Conservation (phyloP, 805 yeast genomes). For the Candida corydali region DNA sequence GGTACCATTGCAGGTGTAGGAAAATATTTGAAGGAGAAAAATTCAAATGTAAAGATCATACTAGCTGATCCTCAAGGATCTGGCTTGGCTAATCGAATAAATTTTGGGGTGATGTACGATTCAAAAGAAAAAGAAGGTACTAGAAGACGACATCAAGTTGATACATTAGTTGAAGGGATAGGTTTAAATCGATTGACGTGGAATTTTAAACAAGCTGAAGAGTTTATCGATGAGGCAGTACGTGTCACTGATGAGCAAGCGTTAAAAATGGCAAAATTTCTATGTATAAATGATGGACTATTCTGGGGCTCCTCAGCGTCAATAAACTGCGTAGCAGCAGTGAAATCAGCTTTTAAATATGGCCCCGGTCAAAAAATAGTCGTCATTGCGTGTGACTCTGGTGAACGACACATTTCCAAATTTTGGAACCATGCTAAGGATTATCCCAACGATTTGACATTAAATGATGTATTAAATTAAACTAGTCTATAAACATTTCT, state of each 20-base stretch:
- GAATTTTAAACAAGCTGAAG: conserved; percentile 72
- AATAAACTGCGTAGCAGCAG: conserved; percentile 88
- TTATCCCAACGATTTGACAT: conserved; percentile 29
- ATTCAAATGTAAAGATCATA: conserved; percentile 44
- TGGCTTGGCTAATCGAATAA: conserved; percentile 81
- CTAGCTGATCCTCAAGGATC: conserved; percentile 97
- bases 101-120: conserved; percentile 92
- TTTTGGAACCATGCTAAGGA: conserved; percentile 76
- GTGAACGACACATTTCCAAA: conserved; percentile 83
- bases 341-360: conserved; percentile 42
- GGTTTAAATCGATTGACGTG: conserved; percentile 85
- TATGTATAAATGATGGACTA: conserved; percentile 80
- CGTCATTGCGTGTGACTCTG: conserved; percentile 88
- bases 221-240: conserved; percentile 69
- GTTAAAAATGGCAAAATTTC: conserved; percentile 77
- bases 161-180: conserved; percentile 89
- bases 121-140: conserved; percentile 87
- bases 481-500: neutral
- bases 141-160: conserved; percentile 92
- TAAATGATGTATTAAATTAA: conserved; percentile 26
- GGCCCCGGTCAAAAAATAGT: conserved; percentile 68
- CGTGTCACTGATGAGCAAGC: conserved; percentile 81
- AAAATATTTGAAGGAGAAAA: conserved; percentile 66
- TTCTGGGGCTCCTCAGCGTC: conserved; percentile 95
- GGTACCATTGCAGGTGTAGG: conserved; percentile 95